A percentile compares a stretch with the other conserved stretches of the same genome.
These are phyloP conservation scores for Wickerhamiella parazyma DNA, from an alignment of 805 yeast genomes.

Conservation along the genomic window DNA sequence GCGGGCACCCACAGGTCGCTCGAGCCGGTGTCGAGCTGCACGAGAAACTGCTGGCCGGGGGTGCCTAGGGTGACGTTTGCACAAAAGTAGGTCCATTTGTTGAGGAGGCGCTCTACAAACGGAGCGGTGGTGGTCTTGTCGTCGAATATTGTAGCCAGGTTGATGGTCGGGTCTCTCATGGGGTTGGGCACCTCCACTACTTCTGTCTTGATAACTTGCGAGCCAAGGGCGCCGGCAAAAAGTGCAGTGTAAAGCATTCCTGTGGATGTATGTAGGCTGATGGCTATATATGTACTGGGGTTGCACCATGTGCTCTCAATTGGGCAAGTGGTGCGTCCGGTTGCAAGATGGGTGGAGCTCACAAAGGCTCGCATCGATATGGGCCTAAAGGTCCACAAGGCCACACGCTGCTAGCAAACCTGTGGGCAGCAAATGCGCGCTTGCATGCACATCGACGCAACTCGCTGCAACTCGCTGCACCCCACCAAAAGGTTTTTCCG, in stretches of 20 bases:
- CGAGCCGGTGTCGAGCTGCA: slow-evolving; percentile 66
- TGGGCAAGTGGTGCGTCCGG: too few relatives aligned
- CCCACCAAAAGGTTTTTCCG: too few relatives aligned
- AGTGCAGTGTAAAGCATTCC: not conserved
- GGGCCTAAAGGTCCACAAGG: too few relatives aligned
- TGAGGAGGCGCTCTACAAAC: slow-evolving; percentile 16
- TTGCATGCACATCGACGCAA: too few relatives aligned
- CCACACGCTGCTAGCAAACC: too few relatives aligned
- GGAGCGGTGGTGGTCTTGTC: not conserved
- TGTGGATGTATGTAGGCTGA: not conserved
- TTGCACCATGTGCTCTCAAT: not conserved
- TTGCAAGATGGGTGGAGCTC: too few relatives aligned
- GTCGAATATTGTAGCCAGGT: slow-evolving; percentile 3
- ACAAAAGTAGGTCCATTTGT: slow-evolving; percentile 24
- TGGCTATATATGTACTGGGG: too few relatives aligned
- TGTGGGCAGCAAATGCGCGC: too few relatives aligned
- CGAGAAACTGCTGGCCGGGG: slow-evolving; percentile 37
- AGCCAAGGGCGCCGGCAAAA: not conserved
- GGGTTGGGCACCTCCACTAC: slow-evolving; percentile 1
- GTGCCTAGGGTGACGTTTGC: slow-evolving; percentile 35
- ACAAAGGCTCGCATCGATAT: too few relatives aligned
- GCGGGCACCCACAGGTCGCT: slow-evolving; percentile 24
- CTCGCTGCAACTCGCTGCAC: too few relatives aligned
- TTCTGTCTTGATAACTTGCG: not conserved
- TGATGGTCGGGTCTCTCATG: not conserved